Base-by-base conservation (phyloP, 2,329 filamentous ascomycete species). In the Fusarium domesticum region DNA sequence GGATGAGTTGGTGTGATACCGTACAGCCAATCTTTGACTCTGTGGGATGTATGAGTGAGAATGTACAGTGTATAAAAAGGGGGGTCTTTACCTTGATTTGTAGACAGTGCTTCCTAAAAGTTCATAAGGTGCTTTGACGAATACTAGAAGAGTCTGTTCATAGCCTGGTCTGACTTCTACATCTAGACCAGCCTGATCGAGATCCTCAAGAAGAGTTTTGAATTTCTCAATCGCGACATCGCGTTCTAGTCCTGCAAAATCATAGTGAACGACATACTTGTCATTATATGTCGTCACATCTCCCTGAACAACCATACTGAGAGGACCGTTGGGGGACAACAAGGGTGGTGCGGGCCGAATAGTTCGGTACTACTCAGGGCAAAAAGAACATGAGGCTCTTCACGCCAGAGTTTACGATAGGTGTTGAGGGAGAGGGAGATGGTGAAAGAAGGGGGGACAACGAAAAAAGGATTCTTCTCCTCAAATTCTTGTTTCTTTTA, bases 11-110 rank as follows among this genome's bases (percentile, higher is more conserved):
- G 74, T 34, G 79, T 78, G 49, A 89, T 80, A 34, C 84, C 84
- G 61, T 86, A 81, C 17, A 90, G 73, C 84, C 84, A 90, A 63
- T 90, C 86, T 54, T 83, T 84, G 23, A 89, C 80, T 56, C 85
- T 87, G 6, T 3, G 19, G 6, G 11, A 5, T 16, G 4, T 12
- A 32, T 47, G 30, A 11, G 15, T 4, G 1, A 3, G 12, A 8
- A 18, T 0, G n/a, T n/a, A n/a, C 5, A 16, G 6, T 14, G 2
- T 6, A 6, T 6, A 0, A 1, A 1, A 6, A 7, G 18, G n/a
- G 2, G 1, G 2, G 1, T 3, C 1, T 25, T 59, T 63, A 83
- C 82, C 82, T 76, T 17, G 81, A 83, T 48, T 85, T 79, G 64
- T 87, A 84, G 2, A 89, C 74, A 48, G 83, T 76, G 41, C 79